Conservation (phyloP, 805 yeast species). For the Wickerhamomyces sydowiorum region DNA sequence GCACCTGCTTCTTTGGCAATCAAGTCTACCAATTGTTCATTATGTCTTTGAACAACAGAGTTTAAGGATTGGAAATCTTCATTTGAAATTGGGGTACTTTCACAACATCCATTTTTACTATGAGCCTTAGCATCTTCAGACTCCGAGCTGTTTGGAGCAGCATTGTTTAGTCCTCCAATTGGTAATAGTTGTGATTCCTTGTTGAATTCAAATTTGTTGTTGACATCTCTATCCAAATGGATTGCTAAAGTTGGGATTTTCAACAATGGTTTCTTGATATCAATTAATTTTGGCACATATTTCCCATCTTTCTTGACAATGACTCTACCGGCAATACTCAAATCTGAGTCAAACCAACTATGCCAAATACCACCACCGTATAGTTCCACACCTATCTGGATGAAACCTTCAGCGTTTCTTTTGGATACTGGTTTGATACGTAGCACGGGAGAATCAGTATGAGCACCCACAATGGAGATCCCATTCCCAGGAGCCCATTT, state of each 20-base stretch:
- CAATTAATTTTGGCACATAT: constrained; percentile 61
- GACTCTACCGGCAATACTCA: constrained; percentile 89
- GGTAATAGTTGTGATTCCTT: constrained; percentile 84
- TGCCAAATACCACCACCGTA: constrained; percentile 98
- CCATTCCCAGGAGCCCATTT: constrained; percentile 73
- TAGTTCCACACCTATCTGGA: constrained; percentile 87
- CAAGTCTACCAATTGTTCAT: constrained; percentile 58
- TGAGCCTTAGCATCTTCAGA: constrained; percentile 9
- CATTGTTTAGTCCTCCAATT: constrained; percentile 61
- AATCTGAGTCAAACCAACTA: constrained; percentile 94
- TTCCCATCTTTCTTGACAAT: constrained; percentile 50
- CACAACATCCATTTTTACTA: constrained; percentile 37
- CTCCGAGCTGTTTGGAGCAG: too few relatives aligned
- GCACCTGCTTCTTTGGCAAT: constrained; percentile 63
- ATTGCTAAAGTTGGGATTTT: constrained; percentile 94
- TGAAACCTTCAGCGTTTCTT: constrained; percentile 63
- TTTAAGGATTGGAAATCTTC: constrained; percentile 62
- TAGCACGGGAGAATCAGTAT: constrained; percentile 89
- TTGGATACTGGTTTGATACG: constrained; percentile 85
- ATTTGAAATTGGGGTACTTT: constrained; percentile 39
- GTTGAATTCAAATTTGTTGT: constrained; percentile 79
- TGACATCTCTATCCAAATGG: constrained; percentile 76
- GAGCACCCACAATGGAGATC: constrained; percentile 88
- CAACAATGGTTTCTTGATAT: constrained; percentile 76
- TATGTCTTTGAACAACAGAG: constrained; percentile 68